These are phyloP conservation scores for Fomitopsis betulina DNA, from an alignment of 1,284 basidiomycete species.

Conservation along the genomic window DNA sequence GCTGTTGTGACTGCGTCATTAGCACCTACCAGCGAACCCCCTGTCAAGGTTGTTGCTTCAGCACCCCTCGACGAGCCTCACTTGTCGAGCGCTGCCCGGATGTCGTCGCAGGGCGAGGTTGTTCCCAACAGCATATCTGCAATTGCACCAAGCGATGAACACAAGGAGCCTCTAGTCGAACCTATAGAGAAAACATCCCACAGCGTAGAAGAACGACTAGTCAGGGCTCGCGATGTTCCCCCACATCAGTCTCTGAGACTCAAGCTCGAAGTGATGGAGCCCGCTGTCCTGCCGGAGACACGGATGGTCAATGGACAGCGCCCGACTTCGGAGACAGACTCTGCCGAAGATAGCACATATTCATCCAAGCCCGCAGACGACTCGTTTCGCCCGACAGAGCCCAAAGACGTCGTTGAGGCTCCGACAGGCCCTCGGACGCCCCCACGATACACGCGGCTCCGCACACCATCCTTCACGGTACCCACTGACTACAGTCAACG, in stretches of 20 bases:
- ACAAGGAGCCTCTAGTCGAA: background rate
- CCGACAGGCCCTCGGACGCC: background rate
- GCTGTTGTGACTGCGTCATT: background rate
- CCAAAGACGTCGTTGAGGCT: background rate
- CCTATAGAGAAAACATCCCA: too few relatives aligned
- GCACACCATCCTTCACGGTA: conserved; percentile 18
- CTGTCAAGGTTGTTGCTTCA: too few relatives aligned
- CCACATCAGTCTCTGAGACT: background rate
- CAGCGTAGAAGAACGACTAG: background rate
- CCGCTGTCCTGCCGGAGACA: background rate
- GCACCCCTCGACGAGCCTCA: too few relatives aligned
- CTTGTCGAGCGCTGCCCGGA: background rate
- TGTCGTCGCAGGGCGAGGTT: background rate
- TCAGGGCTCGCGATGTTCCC: background rate
- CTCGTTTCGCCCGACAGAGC: background rate
- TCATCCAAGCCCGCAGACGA: background rate
- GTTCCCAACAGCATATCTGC: background rate
- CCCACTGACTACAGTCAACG: background rate
- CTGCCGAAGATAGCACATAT: background rate
- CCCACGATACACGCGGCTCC: conserved; percentile 13
- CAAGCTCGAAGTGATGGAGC: background rate
- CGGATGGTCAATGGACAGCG: background rate
- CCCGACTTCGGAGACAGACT: background rate
- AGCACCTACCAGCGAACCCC: background rate
- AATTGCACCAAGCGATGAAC: background rate